Conservation (phyloP, 768 basidiomycete genomes). For the Daedaleopsis nitida region DNA sequence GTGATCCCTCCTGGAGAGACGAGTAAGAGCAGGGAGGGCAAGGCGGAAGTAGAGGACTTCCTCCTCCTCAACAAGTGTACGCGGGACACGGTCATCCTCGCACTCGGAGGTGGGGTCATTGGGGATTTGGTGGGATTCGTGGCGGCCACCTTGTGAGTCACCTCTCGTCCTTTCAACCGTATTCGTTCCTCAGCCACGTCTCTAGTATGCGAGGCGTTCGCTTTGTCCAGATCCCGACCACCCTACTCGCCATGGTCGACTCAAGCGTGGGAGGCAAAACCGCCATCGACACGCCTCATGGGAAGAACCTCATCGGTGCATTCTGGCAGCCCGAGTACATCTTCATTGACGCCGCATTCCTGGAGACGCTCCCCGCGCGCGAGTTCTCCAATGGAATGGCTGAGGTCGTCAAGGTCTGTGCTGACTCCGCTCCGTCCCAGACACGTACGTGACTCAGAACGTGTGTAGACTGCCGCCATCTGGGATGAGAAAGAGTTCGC, state of each 20-base stretch:
- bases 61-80: slow-evolving; percentile 87
- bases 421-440: background rate
- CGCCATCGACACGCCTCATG: slow-evolving; percentile 97
- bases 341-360: slow-evolving; percentile 96
- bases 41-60: slow-evolving; percentile 93
- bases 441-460: background rate
- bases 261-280: slow-evolving; percentile 98
- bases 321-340: slow-evolving; percentile 99
- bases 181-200: slow-evolving; percentile 7
- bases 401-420: slow-evolving; percentile 89
- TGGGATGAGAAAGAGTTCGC: slow-evolving; percentile 93
- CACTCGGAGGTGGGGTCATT: slow-evolving; percentile 95
- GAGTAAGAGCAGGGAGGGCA: slow-evolving; percentile 87
- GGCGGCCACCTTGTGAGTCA: slow-evolving; percentile 90
- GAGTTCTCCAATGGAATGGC: slow-evolving; percentile 99
- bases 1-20: slow-evolving; percentile 90
- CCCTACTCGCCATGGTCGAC: slow-evolving; percentile 97
- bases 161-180: background rate
- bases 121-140: slow-evolving; percentile 97
- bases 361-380: slow-evolving; percentile 87
- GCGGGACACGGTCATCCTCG: slow-evolving; percentile 89
- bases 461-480: slow-evolving; percentile 90
- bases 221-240: slow-evolving; percentile 95
- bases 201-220: slow-evolving; percentile 94
- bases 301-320: slow-evolving; percentile 97